Percentiles rank a stretch among this genome's conserved stretches.
Evolutionary conservation across 352 stramenopile species (phyloP).

Genomic region (Phytopythium delawarense): DNA sequence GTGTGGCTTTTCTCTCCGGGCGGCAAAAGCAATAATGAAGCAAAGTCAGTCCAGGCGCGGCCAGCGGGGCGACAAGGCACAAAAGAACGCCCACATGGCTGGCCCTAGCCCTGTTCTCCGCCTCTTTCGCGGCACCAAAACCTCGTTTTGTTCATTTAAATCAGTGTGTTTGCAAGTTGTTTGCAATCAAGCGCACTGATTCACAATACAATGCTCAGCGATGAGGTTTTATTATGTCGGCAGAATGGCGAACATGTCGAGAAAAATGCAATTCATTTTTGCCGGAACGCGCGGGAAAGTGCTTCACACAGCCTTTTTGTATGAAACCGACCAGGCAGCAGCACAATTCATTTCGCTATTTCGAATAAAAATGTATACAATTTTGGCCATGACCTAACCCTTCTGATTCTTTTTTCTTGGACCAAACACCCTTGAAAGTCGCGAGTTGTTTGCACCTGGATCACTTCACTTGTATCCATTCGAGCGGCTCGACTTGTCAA

Average conservation of each 20-base stretch:
- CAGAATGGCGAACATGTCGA: neutral
- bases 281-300: neutral
- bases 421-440: neutral
- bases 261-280: conserved; percentile 1
- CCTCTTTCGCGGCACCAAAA: neutral
- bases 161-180: neutral
- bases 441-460: too few species aligned
- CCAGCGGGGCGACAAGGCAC: neutral
- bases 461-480: too few species aligned
- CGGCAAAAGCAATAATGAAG: conserved; percentile 7
- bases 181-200: neutral
- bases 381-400: neutral
- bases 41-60: conserved; percentile 2
- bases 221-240: neutral
- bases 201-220: neutral
- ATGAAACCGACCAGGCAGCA: neutral
- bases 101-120: conserved; percentile 1
- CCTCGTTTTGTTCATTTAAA: neutral
- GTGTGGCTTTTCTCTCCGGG: neutral
- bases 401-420: neutral
- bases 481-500: too few species aligned
- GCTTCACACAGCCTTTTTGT: neutral
- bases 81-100: neutral
- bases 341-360: neutral
- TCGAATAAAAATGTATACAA: neutral